Percentiles rank a stretch among this genome's conserved stretches.
phyloP scores from a whole-genome alignment of 2,329 filamentous ascomycete genomes.

The Amphichorda felina region DNA sequence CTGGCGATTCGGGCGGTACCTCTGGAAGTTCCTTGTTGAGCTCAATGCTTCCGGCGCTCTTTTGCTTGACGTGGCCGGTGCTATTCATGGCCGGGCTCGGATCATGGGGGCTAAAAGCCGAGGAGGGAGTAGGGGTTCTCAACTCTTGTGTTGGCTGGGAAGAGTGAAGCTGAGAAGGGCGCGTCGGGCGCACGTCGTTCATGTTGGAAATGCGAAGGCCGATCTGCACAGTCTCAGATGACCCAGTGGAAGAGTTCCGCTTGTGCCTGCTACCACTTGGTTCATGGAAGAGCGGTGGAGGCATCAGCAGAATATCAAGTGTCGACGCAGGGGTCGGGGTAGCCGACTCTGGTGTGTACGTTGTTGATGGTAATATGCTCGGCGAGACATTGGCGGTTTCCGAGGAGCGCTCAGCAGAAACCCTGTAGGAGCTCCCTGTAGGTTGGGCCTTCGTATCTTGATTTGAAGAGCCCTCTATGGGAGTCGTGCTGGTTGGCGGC shows the following conservation, averaged over 20 bases:
- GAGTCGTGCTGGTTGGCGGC: no score
- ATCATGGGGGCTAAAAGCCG: neutral
- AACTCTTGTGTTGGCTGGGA: neutral
- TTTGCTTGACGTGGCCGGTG: neutral
- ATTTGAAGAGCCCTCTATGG: no score
- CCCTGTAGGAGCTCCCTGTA: constrained; percentile 13
- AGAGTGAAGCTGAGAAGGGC: no score
- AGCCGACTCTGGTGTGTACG: constrained; percentile 22
- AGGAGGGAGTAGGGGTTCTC: neutral
- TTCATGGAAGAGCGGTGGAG: constrained; percentile 29
- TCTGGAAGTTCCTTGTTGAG: constrained; percentile 2
- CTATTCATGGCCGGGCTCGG: neutral
- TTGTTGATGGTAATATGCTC: constrained; percentile 32
- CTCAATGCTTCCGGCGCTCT: neutral
- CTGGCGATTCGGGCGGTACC: neutral
- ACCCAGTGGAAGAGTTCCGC: constrained; percentile 50
- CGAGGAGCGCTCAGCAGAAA: constrained; percentile 12
- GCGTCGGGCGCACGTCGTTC: constrained; percentile 13
- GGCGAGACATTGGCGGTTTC: constrained; percentile 10
- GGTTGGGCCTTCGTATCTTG: no score
- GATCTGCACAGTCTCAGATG: constrained; percentile 60
- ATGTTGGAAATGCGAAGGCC: constrained; percentile 55
- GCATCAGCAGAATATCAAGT: constrained; percentile 15
- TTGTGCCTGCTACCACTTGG: constrained; percentile 29
- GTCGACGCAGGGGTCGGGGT: neutral